phyloP scores from a whole-genome alignment of 139 green algal species.

The Tetradesmus obliquus region DNA sequence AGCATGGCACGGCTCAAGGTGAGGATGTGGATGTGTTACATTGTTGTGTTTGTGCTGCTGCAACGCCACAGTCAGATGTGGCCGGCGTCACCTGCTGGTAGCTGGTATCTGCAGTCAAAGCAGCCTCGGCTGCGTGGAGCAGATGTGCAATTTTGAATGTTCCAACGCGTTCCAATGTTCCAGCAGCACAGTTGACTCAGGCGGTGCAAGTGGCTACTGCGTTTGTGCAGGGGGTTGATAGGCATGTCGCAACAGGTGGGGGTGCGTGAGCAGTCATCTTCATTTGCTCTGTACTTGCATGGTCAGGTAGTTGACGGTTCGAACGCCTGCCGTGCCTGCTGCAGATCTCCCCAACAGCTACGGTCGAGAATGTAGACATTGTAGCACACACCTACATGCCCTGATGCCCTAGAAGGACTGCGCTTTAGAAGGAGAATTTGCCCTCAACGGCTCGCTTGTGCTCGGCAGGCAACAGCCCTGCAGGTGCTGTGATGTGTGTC shows the following conservation, averaged over 20 bases:
- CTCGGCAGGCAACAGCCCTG: not conserved
- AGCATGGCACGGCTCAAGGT: slow-evolving; percentile 37
- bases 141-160: not conserved
- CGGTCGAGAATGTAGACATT: slow-evolving; percentile 30
- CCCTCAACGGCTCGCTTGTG: too few relatives aligned
- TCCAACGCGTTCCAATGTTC: not conserved
- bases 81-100: not conserved
- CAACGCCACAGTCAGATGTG: not conserved
- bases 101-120: too few relatives aligned
- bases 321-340: not conserved
- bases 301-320: too few relatives aligned
- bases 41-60: not conserved
- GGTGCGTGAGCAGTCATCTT: not conserved
- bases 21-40: not conserved
- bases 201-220: not conserved
- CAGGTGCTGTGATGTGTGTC: not conserved
- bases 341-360: slow-evolving; percentile 31
- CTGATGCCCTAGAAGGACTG: not conserved
- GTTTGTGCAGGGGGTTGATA: too few relatives aligned
- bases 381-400: not conserved
- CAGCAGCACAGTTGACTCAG: too few relatives aligned
- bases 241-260: too few relatives aligned
- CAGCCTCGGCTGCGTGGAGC: not conserved
- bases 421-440: not conserved
- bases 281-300: not conserved